Conservation (phyloP, 257 asterid species). For the Ocimum tenuiflorum region DNA sequence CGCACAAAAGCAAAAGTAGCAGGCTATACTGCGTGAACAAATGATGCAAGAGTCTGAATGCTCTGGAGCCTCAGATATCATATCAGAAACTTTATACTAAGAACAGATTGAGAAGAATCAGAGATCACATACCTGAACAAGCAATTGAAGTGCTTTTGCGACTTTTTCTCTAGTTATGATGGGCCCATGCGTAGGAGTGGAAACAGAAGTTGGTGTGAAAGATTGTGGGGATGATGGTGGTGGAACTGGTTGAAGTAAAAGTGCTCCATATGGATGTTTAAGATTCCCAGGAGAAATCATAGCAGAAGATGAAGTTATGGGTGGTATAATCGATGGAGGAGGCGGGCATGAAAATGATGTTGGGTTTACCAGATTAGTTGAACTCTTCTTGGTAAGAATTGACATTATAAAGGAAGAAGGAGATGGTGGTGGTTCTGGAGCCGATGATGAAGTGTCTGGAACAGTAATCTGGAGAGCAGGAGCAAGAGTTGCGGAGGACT, state of each 20-base stretch:
- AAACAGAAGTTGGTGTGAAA: slow-evolving; percentile 48
- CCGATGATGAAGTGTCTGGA: slow-evolving; percentile 26
- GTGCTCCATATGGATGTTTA: slow-evolving; percentile 66
- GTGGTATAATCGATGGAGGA: slow-evolving; percentile 38
- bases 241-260: slow-evolving; percentile 81
- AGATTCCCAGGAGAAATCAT: slow-evolving; percentile 45
- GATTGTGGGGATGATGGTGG: slow-evolving; percentile 80
- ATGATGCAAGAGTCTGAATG: background rate
- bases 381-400: slow-evolving; percentile 30
- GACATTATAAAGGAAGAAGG: slow-evolving; percentile 42
- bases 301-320: slow-evolving; percentile 53
- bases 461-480: slow-evolving; percentile 22
- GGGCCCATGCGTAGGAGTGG: slow-evolving; percentile 39
- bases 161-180: slow-evolving; percentile 58
- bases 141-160: slow-evolving; percentile 60
- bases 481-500: slow-evolving; percentile 29
- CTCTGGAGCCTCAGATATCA: background rate
- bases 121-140: slow-evolving; percentile 63
- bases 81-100: background rate
- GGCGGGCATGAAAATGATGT: slow-evolving; percentile 58
- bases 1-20: background rate
- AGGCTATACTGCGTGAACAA: background rate
- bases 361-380: slow-evolving; percentile 67
- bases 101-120: slow-evolving; percentile 23
- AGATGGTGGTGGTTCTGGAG: slow-evolving; percentile 35